Evolutionary conservation across 78 protist genomes (phyloP).

Genomic region (Dictyostelium brefeldianum): DNA sequence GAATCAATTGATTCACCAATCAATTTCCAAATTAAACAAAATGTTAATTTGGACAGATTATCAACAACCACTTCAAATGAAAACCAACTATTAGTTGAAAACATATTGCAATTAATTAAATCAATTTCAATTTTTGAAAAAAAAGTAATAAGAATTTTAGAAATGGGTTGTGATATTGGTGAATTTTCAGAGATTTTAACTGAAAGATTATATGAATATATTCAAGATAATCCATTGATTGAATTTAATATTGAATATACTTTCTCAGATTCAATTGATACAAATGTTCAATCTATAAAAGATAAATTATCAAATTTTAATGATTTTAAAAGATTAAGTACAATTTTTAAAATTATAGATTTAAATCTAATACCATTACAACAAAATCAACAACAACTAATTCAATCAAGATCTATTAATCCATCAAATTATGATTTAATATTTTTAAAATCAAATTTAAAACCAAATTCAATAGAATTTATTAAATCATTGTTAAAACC

Average conservation of each 20-base stretch:
- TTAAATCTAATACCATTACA: background rate
- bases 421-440: constrained; percentile 36
- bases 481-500: constrained; percentile 4
- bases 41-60: background rate
- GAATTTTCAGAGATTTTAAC: background rate
- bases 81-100: too few relatives aligned
- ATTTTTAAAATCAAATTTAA: too few relatives aligned
- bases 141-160: constrained; percentile 19
- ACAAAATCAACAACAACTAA: too few relatives aligned
- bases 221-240: background rate
- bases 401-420: background rate
- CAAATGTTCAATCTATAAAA: background rate
- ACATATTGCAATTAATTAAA: too few relatives aligned
- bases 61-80: background rate
- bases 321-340: background rate
- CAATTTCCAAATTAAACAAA: too few relatives aligned
- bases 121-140: background rate
- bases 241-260: constrained; percentile 28
- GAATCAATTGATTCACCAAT: constrained; percentile 8
- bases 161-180: constrained; percentile 46
- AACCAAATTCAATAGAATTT: background rate
- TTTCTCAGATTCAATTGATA: constrained; percentile 14
- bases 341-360: background rate
- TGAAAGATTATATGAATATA: background rate
- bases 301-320: background rate